phyloP scores from a whole-genome alignment of 1,284 basidiomycete genomes.

The Apiotrichum sp. region DNA sequence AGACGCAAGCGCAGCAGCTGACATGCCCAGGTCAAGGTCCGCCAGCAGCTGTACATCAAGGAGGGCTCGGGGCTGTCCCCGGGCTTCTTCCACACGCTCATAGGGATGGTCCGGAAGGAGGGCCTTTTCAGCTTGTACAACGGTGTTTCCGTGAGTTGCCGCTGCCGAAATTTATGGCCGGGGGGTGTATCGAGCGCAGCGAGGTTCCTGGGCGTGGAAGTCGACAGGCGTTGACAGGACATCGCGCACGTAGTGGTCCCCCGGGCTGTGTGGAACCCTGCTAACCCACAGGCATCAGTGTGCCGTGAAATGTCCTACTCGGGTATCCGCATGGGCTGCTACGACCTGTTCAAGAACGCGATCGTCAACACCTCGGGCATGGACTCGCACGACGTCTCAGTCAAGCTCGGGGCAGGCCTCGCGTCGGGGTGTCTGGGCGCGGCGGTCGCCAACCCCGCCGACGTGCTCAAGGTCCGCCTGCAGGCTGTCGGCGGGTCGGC shows the following conservation, averaged over 20 bases:
- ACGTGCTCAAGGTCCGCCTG: slow-evolving; percentile 18
- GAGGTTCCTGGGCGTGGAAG: too few species aligned
- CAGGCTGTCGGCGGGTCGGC: slow-evolving; percentile 12
- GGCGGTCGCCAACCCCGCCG: slow-evolving; percentile 18
- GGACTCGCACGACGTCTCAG: slow-evolving; percentile 12
- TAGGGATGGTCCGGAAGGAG: slow-evolving; percentile 12
- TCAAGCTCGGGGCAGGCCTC: slow-evolving; percentile 18
- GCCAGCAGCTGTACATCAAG: slow-evolving; percentile 19
- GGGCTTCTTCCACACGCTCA: slow-evolving; percentile 7
- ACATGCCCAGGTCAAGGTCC: slow-evolving; percentile 12
- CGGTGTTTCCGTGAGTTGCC: slow-evolving; percentile 8
- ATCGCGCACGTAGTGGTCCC: not conserved
- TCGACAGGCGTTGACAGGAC: too few species aligned
- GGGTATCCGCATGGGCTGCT: slow-evolving; percentile 19
- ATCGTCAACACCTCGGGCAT: slow-evolving; percentile 4
- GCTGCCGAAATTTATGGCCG: not conserved
- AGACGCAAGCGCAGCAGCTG: too few species aligned
- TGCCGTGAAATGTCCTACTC: slow-evolving; percentile 17
- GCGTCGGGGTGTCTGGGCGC: slow-evolving; percentile 10
- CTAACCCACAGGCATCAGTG: slow-evolving; percentile 6
- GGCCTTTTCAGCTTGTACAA: slow-evolving; percentile 14
- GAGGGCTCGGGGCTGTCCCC: slow-evolving; percentile 10
- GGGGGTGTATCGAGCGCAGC: not conserved
- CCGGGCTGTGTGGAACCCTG: not conserved
- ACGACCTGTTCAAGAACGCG: slow-evolving; percentile 16